Conservation (phyloP, 306 rosid genomes). For the Corylus americana region DNA sequence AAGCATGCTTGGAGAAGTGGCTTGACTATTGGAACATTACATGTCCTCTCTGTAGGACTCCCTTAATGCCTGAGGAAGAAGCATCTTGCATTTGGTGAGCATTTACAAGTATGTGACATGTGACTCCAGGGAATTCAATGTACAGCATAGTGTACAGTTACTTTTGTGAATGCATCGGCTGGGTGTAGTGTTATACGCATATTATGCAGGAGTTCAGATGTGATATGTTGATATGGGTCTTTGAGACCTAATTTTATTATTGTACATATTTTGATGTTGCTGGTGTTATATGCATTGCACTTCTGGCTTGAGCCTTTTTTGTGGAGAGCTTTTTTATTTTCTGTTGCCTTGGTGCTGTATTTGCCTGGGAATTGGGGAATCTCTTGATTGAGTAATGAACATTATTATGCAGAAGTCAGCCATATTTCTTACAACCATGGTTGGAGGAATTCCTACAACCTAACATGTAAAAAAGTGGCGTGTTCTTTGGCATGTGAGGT, state of each 20-base stretch:
- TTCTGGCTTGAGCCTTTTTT: slow-evolving; percentile 26
- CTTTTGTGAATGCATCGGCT: slow-evolving; percentile 29
- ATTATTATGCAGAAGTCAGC: background rate
- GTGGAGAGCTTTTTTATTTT: slow-evolving; percentile 26
- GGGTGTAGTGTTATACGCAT: slow-evolving; percentile 28
- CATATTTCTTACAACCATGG: too few species aligned
- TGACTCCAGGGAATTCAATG: slow-evolving; percentile 40
- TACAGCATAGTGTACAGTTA: slow-evolving; percentile 52
- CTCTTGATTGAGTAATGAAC: background rate
- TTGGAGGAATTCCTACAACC: too few species aligned
- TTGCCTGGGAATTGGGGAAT: background rate
- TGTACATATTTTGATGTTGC: slow-evolving; percentile 51
- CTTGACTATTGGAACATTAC: slow-evolving; percentile 87
- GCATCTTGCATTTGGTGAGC: slow-evolving; percentile 56
- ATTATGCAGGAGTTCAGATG: slow-evolving; percentile 22
- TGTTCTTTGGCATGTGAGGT: too few species aligned
- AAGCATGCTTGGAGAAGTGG: slow-evolving; percentile 88
- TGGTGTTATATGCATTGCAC: slow-evolving; percentile 38
- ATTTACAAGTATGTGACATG: slow-evolving; percentile 20
- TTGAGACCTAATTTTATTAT: slow-evolving; percentile 28
- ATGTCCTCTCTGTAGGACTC: slow-evolving; percentile 92
- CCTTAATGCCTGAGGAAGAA: slow-evolving; percentile 69
- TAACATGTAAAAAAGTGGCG: too few species aligned
- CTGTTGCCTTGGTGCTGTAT: slow-evolving; percentile 11
- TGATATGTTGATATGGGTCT: slow-evolving; percentile 23